Evolutionary conservation across 2,329 filamentous ascomycete genomes (phyloP), one percentile per base, ranked within the genome.

Genomic region (Pseudogymnoascus sp.): DNA sequence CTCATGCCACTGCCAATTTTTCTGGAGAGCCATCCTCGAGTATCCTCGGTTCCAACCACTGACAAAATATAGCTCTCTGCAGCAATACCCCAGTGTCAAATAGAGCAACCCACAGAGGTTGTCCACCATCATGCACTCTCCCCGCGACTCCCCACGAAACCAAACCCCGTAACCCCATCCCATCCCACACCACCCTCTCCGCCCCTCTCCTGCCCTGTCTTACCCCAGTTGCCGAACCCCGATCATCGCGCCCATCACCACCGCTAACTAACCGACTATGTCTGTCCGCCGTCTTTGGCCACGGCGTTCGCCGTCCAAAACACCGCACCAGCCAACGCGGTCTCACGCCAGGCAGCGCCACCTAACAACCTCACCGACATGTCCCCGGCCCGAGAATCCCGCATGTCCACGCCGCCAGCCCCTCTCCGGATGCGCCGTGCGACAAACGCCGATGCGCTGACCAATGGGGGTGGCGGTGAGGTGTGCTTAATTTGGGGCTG

Each of bases 401-500:
- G 50, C 8, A 56, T 56, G 50, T 56, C 50, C n/a, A 33, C 50
- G 50, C 26, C 26, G 26, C 28, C 28, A 33, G 50, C 50, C 28
- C 26, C 26, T 56, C 50, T 16, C 10, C n/a, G n/a, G 4, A 33
- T 19, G 10, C 16, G 50, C n/a, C 50, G 28, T 33, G 28, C 26
- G 8, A 33, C 26, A 6, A 12, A 56, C n/a, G 28, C 50, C 50
- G 10, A 12, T 16, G 26, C 26, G n/a, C 26, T 56, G 10, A 28
- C 50, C 50, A 56, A 56, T 56, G 50, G 50, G 26, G 28, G 50
- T 24, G 50, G 50, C 50, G 26, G 46, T 56, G 50, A 56, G 50
- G 26, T 33, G 50, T 56, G 50, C 28, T 56, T 56, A 56, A 56
- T 56, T 56, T 56, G 50, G 50, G 50, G 16, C 26, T 56, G 50